Base-by-base conservation (phyloP, 2,329 filamentous ascomycete genomes). In the Incumbomyces lentus region DNA sequence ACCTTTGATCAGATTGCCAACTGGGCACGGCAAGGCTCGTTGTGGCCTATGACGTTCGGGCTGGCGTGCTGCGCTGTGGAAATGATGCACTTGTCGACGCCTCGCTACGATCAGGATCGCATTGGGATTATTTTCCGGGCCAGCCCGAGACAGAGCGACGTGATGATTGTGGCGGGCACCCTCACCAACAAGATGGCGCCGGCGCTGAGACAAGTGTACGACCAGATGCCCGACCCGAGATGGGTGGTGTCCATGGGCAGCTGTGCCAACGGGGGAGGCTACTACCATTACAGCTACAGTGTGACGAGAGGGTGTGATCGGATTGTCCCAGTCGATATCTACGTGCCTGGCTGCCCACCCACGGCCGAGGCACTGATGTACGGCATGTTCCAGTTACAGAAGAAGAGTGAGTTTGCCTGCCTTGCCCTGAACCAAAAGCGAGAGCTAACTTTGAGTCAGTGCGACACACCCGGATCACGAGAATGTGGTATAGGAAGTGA, bases 171-270 rank as follows among this genome's bases (percentile, higher is more conserved):
- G 17, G 87, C 88, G 19, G 88, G 88, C 49, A 95, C 88, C 26
- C 76, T 95, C 52, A 93, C 86, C 58, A 95, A 95, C 75, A 95
- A 95, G 74, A 95, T 95, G 88, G 87, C 86, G 1, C 86, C 88
- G 2, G 88, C 88, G 30, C 71, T 95, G 61, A 76, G 88, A 65
- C 86, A 92, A 69, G 83, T 93, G 52, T 95, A 95, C 70, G 88
- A 95, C 66, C 88, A 94, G 73, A 94, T 94, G 87, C 86, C 87
- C 26, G 87, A 94, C 29, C 87, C 87, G 14, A 76, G 84, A 61
- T 94, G 86, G 86, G 86, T 90, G 17, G 76, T 84, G 59, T 85
- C 80, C 58, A 90, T 90, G 85, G 85, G 85, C 11, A 85, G 80
- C 60, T 90, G 85, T 64, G 85, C 85, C 50, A 89, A 89, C 65